Conservation (phyloP, 2,329 filamentous ascomycete species). For the Aspergillus quadrilineatus region DNA sequence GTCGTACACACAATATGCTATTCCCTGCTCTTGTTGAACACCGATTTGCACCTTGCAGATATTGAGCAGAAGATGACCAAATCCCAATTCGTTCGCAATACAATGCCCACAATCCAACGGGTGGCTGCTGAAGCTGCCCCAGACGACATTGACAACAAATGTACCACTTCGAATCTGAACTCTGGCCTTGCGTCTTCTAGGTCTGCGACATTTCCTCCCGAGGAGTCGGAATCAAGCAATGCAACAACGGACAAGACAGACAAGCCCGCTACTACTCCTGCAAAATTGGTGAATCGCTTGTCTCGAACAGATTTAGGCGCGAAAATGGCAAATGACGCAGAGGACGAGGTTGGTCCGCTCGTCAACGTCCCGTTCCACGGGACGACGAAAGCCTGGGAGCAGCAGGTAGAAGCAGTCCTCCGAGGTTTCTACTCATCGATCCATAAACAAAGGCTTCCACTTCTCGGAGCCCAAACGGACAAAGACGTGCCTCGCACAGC, state of each 20-base stretch:
- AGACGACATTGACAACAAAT: slow-evolving; percentile 59
- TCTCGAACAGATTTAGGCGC: slow-evolving; percentile 29
- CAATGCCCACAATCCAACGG: slow-evolving; percentile 81
- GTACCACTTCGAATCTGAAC: slow-evolving; percentile 45
- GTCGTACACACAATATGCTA: slow-evolving; percentile 97
- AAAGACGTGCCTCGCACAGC: slow-evolving; percentile 38
- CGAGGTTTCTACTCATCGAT: slow-evolving; percentile 92
- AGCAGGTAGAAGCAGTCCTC: slow-evolving; percentile 83
- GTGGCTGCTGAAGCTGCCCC: slow-evolving; percentile 71
- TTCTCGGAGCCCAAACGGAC: slow-evolving; percentile 68
- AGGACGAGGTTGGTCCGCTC: slow-evolving; percentile 59
- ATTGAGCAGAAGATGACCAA: slow-evolving; percentile 97
- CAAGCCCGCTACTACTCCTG: slow-evolving; percentile 19
- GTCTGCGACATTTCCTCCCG: slow-evolving; percentile 11
- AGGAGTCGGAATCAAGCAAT: slow-evolving; percentile 20
- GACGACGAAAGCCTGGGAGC: slow-evolving; percentile 76
- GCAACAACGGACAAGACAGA: slow-evolving; percentile 24
- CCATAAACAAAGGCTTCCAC: slow-evolving; percentile 77
- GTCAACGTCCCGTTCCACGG: slow-evolving; percentile 77
- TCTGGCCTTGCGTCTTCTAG: slow-evolving; percentile 10
- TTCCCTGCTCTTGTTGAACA: slow-evolving; percentile 91
- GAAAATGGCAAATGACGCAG: slow-evolving; percentile 31
- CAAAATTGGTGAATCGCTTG: slow-evolving; percentile 27
- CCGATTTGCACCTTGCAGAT: slow-evolving; percentile 90
- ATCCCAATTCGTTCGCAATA: slow-evolving; percentile 93